A percentile compares a stretch with the other conserved stretches of the same genome.
These are phyloP conservation scores for Priceomyces castillae DNA, from an alignment of 805 yeast species.

Conservation along the genomic window DNA sequence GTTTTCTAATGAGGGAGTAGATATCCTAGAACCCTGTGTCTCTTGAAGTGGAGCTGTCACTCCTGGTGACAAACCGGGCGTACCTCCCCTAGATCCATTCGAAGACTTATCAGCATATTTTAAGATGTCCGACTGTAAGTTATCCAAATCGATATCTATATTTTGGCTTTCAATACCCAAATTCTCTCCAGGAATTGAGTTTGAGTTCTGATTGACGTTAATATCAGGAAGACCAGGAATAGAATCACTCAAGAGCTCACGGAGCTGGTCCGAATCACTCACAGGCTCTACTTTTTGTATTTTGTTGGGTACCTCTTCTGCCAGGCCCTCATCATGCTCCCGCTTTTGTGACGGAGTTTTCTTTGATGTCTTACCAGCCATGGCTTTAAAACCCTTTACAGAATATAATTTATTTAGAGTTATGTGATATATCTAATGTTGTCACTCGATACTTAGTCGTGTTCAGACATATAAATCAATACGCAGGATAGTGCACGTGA, in stretches of 20 bases:
- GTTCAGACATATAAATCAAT: neutral
- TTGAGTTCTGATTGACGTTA: neutral
- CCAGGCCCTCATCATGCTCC: constrained; percentile 1
- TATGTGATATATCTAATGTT: neutral
- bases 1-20: neutral
- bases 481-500: neutral
- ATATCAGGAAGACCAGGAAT: constrained; percentile 13
- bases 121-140: constrained; percentile 17
- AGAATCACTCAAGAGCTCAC: constrained; percentile 22
- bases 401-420: neutral
- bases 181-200: neutral
- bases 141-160: constrained; percentile 20
- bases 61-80: neutral
- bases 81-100: constrained; percentile 1
- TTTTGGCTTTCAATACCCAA: constrained; percentile 1
- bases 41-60: neutral
- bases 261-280: constrained; percentile 18
- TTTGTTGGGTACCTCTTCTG: constrained; percentile 8
- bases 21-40: neutral
- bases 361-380: neutral
- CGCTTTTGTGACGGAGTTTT: constrained; percentile 7
- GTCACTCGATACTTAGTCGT: neutral
- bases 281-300: constrained; percentile 10
- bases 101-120: constrained; percentile 5
- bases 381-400: neutral